phyloP scores from a whole-genome alignment of 495 filamentous ascomycete species.

The Penicillium canariense region DNA sequence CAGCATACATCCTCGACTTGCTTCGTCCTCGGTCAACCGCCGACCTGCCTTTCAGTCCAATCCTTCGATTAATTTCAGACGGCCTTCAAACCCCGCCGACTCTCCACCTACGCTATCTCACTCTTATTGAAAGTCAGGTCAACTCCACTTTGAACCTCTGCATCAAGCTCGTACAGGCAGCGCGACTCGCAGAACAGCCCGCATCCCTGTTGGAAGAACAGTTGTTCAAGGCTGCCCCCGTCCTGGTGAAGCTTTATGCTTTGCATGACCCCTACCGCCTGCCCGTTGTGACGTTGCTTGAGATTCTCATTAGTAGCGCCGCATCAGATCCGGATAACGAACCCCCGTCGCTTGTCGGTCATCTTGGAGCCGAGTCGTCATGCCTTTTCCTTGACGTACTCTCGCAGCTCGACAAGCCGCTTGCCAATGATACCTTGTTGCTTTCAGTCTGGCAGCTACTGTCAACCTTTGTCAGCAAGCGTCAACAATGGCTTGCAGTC shows the following conservation, averaged over 20 bases:
- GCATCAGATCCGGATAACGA: slow-evolving; percentile 59
- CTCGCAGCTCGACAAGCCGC: slow-evolving; percentile 73
- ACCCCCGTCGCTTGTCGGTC: slow-evolving; percentile 85
- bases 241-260: slow-evolving; percentile 76
- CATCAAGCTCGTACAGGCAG: slow-evolving; percentile 64
- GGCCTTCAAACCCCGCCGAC: slow-evolving; percentile 63
- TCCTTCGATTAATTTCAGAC: slow-evolving; percentile 67
- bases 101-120: slow-evolving; percentile 57
- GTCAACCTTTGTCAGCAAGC: slow-evolving; percentile 80
- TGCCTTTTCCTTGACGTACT: slow-evolving; percentile 79
- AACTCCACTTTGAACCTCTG: slow-evolving; percentile 62
- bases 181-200: slow-evolving; percentile 59
- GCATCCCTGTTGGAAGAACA: slow-evolving; percentile 68
- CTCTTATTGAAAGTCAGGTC: slow-evolving; percentile 60
- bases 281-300: slow-evolving; percentile 65
- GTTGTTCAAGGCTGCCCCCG: slow-evolving; percentile 71
- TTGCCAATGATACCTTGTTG: slow-evolving; percentile 58
- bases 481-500: slow-evolving; percentile 93
- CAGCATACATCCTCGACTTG: slow-evolving; percentile 69
- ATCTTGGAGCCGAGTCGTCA: slow-evolving; percentile 76
- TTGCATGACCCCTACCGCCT: slow-evolving; percentile 63
- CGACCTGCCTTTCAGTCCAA: slow-evolving; percentile 71
- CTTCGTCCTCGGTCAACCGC: slow-evolving; percentile 68
- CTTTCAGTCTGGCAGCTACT: slow-evolving; percentile 79
- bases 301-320: slow-evolving; percentile 68